Evolutionary conservation across 2,329 filamentous ascomycete species (phyloP), one percentile per base, ranked within the genome.

Genomic region (Colletotrichum falcatum): DNA sequence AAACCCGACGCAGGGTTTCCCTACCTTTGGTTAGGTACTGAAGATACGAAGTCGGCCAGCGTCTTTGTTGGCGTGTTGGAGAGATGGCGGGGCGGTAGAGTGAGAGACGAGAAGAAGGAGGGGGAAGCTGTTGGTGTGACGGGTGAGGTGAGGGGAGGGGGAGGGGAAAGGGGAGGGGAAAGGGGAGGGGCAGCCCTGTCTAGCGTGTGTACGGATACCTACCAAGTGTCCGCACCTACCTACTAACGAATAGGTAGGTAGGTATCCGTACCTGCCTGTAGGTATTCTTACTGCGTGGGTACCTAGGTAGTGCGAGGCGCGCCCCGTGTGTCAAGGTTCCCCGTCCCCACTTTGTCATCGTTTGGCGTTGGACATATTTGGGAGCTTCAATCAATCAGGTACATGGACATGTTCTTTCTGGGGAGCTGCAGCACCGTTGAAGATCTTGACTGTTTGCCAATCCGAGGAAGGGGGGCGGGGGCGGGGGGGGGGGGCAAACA

Each of bases 241-340:
- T 39, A 39, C 37, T 18, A 33, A 33, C 7, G 30, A 4, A 7
- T 33, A 33, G 30, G 30, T 7, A 33, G 30, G 30, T 33, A 33
- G 30, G 18, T 20, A 39, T 37, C 14, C 6, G 37, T 48, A 26
- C n/a, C n/a, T n/a, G n/a, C n/a, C n/a, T n/a, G n/a, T n/a, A n/a
- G n/a, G n/a, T n/a, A n/a, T n/a, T n/a, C n/a, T n/a, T n/a, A n/a
- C n/a, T n/a, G n/a, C n/a, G 23, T 12, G 44, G 23, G n/a, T n/a
- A 48, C 14, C 46, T 26, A n/a, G 14, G 46, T 26, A 26, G 46
- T 26, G 23, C 12, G 23, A 49, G 23, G 46, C 46, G 46, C 26
- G 48, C 48, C 48, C 48, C 48, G 26, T 51, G 55, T 56, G 65
- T 26, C 26, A 37, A 58, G 30, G 65, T 58, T n/a, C 55, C 55